Evolutionary conservation across 805 yeast species (phyloP).

Genomic region (Wickerhamiella spandovensis): DNA sequence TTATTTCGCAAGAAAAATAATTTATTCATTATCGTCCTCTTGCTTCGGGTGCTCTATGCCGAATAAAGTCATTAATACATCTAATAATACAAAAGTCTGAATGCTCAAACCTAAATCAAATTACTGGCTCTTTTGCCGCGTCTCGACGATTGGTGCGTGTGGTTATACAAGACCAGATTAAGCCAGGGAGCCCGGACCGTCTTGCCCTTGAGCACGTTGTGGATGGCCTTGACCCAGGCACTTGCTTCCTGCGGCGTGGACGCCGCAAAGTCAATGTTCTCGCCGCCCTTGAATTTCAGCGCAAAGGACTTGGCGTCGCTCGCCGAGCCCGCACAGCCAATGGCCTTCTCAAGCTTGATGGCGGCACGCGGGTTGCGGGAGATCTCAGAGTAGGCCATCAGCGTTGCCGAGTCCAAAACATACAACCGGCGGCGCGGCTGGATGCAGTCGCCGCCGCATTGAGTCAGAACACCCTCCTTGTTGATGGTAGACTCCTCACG

Average conservation of each 20-base stretch:
- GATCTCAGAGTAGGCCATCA: constrained; percentile 64
- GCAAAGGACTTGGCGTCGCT: constrained; percentile 23
- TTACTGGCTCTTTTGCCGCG: neutral
- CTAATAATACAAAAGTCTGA: neutral
- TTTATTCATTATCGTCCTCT: too few relatives aligned
- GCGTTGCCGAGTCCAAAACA: constrained; percentile 53
- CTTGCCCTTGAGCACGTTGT: neutral
- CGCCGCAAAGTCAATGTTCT: constrained; percentile 60
- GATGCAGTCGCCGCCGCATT: constrained; percentile 83
- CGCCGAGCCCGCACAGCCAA: constrained; percentile 32
- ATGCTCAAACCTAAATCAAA: neutral
- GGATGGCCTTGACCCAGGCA: constrained; percentile 38
- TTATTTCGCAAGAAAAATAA: neutral
- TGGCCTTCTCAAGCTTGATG: constrained; percentile 60
- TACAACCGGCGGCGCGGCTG: constrained; percentile 48
- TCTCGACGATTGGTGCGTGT: neutral
- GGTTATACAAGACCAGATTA: constrained; percentile 14
- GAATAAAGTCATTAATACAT: neutral
- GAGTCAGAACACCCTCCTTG: constrained; percentile 61
- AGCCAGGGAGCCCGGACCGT: constrained; percentile 16
- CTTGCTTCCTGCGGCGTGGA: constrained; percentile 42
- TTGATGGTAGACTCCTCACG: constrained; percentile 21
- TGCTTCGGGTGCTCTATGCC: too few relatives aligned
- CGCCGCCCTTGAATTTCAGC: constrained; percentile 49
- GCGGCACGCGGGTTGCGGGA: constrained; percentile 58